Percentiles rank a stretch among this genome's conserved stretches.
phyloP scores from a whole-genome alignment of 2,329 filamentous ascomycete genomes.

The Fusarium xyrophilum region DNA sequence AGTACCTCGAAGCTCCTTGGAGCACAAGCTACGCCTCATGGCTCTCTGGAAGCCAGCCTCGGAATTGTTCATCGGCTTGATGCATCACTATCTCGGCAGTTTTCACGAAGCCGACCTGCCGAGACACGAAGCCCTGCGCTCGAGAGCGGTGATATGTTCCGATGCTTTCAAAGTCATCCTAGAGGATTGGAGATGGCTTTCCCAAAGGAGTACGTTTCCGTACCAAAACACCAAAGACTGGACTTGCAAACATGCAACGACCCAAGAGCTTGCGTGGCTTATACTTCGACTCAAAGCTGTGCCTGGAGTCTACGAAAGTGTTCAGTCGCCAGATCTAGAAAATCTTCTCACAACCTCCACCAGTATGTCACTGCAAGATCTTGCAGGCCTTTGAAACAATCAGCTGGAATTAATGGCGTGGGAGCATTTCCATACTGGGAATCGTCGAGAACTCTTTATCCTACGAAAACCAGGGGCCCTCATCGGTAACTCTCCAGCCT shows the following conservation, averaged over 20 bases:
- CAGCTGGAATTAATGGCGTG: background rate
- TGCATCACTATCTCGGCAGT: background rate
- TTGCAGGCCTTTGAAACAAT: background rate
- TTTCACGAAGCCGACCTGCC: background rate
- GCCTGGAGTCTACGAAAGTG: background rate
- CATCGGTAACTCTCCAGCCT: background rate
- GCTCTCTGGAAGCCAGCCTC: background rate
- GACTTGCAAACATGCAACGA: background rate
- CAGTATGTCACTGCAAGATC: background rate
- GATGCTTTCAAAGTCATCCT: background rate
- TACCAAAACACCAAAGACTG: too few species aligned
- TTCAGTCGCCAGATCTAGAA: background rate
- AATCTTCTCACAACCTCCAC: background rate
- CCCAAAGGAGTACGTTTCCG: background rate
- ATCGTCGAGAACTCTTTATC: background rate
- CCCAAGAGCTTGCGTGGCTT: constrained; percentile 10
- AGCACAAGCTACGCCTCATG: background rate
- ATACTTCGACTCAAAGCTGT: background rate
- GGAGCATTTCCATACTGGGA: background rate
- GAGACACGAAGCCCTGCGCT: background rate
- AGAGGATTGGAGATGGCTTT: background rate
- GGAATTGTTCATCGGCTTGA: constrained; percentile 4
- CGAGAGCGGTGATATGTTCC: background rate
- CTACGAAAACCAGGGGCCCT: background rate
- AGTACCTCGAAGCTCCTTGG: background rate